Evolutionary conservation across 1,284 basidiomycete species (phyloP).

Genomic region (Baeospora myosura): DNA sequence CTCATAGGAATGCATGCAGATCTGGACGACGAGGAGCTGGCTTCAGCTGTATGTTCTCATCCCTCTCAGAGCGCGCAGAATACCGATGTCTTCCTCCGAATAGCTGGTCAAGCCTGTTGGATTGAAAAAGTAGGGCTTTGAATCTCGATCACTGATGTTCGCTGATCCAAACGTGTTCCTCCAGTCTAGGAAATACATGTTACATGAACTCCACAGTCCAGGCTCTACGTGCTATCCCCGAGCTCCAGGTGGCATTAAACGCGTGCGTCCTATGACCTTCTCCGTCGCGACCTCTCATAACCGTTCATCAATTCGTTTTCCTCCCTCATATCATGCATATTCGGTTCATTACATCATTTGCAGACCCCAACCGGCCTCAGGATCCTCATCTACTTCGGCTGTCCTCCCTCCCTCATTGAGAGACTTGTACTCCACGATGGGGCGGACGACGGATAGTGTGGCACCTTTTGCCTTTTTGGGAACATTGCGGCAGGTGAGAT

Average conservation of each 20-base stretch:
- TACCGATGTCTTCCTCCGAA: conserved; percentile 2
- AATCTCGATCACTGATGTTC: conserved; percentile 11
- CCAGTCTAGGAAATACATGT: conserved; percentile 80
- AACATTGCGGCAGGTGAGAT: conserved; percentile 19
- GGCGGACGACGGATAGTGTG: conserved; percentile 70
- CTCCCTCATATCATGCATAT: neutral
- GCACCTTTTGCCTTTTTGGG: conserved; percentile 59
- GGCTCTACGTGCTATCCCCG: conserved; percentile 84
- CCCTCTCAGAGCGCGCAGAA: neutral
- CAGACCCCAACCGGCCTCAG: conserved; percentile 13
- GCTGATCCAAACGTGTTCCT: conserved; percentile 17
- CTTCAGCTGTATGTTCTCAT: conserved; percentile 55
- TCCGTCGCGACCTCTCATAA: neutral
- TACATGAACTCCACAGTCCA: conserved; percentile 97
- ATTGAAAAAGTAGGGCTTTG: conserved; percentile 49
- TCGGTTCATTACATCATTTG: conserved; percentile 15
- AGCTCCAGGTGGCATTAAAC: conserved; percentile 67
- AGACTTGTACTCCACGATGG: conserved; percentile 70
- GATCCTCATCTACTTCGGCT: conserved; percentile 19
- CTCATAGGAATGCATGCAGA: conserved; percentile 40
- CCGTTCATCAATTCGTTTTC: neutral
- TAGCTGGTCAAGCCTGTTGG: conserved; percentile 64
- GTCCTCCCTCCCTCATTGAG: conserved; percentile 56
- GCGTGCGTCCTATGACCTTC: conserved; percentile 32
- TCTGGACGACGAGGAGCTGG: conserved; percentile 79